phyloP scores from a whole-genome alignment of 2,329 filamentous ascomycete genomes.

The Ophiocordyceps camponoti-rufipedis region DNA sequence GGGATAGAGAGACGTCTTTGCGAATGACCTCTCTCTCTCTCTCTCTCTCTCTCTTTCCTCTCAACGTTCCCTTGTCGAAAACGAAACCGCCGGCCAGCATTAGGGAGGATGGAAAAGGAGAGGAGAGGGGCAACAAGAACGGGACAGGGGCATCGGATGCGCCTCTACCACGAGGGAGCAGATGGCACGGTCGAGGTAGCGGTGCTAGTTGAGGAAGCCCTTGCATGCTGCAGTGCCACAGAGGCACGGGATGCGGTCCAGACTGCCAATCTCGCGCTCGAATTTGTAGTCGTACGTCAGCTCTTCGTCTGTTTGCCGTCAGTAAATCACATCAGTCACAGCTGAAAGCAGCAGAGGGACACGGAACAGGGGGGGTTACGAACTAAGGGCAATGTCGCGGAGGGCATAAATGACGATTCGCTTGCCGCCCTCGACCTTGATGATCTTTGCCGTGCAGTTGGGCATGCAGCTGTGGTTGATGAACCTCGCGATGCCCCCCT shows the following conservation, averaged over 20 bases:
- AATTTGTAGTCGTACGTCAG: constrained; percentile 99
- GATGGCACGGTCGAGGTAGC: not conserved
- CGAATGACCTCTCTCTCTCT: too few species aligned
- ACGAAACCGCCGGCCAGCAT: not conserved
- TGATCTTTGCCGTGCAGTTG: constrained; percentile 98
- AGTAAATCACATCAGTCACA: not conserved
- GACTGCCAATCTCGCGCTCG: constrained; percentile 85
- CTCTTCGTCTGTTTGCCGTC: constrained; percentile 60
- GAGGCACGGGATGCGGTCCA: constrained; percentile 91
- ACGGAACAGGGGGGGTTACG: constrained; percentile 19
- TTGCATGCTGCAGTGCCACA: constrained; percentile 95
- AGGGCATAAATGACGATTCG: constrained; percentile 97
- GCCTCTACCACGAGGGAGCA: not conserved
- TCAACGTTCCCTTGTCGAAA: not conserved
- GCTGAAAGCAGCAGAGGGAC: not conserved
- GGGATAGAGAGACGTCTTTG: too few species aligned
- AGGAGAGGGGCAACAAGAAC: not conserved
- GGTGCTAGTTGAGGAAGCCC: constrained; percentile 77
- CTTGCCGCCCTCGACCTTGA: constrained; percentile 95
- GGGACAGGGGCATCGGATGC: not conserved
- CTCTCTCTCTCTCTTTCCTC: too few species aligned
- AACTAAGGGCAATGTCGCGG: constrained; percentile 87
- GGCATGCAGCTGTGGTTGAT: constrained; percentile 98
- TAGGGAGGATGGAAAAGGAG: not conserved
- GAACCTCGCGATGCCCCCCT: constrained; percentile 92